Evolutionary conservation across 768 basidiomycete species (phyloP).

Genomic region (Termitomyces sp.): DNA sequence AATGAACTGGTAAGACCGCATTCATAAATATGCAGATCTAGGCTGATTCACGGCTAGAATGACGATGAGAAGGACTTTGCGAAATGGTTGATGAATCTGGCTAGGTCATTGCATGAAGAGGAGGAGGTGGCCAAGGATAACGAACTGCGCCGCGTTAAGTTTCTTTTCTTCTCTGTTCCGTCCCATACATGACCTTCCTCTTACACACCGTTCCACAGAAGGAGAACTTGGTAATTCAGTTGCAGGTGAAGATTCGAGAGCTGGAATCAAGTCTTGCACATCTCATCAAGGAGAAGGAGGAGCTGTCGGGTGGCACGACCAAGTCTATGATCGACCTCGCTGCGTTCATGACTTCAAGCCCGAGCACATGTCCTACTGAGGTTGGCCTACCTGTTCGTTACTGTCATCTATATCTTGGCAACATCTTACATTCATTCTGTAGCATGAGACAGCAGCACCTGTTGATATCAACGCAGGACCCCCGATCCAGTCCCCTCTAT

Average conservation of each 20-base stretch:
- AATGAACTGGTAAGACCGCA: conserved; percentile 38
- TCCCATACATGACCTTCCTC: not conserved
- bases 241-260: conserved; percentile 37
- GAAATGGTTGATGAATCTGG: conserved; percentile 35
- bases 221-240: conserved; percentile 38
- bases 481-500: not conserved
- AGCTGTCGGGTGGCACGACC: conserved; percentile 16
- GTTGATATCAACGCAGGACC: not conserved
- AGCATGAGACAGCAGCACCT: not conserved
- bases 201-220: not conserved
- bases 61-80: conserved; percentile 48
- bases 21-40: not conserved
- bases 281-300: conserved; percentile 32
- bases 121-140: conserved; percentile 49
- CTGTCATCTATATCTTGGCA: not conserved
- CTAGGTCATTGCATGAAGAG: conserved; percentile 45
- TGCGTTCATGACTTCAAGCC: conserved; percentile 33
- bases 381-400: not conserved
- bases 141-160: conserved; percentile 46
- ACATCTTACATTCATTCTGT: not conserved
- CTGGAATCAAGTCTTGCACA: conserved; percentile 44
- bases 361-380: conserved; percentile 7
- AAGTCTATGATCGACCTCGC: conserved; percentile 36
- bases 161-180: not conserved
- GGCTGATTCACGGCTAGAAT: conserved; percentile 24